Percentiles rank a stretch among this genome's conserved stretches.
These are phyloP conservation scores for Phytophthora rubi DNA, from an alignment of 352 stramenopile species.

Conservation along the genomic window DNA sequence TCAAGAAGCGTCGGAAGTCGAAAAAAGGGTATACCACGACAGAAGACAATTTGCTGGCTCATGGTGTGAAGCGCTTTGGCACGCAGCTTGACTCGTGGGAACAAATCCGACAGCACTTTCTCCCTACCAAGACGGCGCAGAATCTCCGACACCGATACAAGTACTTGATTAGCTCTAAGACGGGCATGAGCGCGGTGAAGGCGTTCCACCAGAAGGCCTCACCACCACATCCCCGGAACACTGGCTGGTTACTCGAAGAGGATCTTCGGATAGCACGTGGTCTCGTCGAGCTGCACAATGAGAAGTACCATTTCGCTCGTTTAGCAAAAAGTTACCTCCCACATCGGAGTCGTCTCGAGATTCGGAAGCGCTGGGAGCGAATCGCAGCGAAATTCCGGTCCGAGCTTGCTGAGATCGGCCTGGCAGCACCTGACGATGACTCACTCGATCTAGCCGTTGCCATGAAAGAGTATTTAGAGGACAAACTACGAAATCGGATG, in stretches of 20 bases:
- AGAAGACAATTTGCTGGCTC: slow-evolving; percentile 73
- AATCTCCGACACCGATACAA: slow-evolving; percentile 71
- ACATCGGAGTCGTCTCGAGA: slow-evolving; percentile 68
- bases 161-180: slow-evolving; percentile 72
- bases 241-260: slow-evolving; percentile 79
- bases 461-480: slow-evolving; percentile 63
- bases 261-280: slow-evolving; percentile 79
- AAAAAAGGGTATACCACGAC: slow-evolving; percentile 60
- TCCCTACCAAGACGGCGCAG: slow-evolving; percentile 60
- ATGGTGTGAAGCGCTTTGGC: slow-evolving; percentile 74
- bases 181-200: slow-evolving; percentile 66
- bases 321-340: slow-evolving; percentile 67
- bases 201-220: slow-evolving; percentile 53
- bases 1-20: slow-evolving; percentile 47
- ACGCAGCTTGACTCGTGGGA: slow-evolving; percentile 57
- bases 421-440: slow-evolving; percentile 38
- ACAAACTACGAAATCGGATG: slow-evolving; percentile 51
- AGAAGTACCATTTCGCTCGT: slow-evolving; percentile 66
- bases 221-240: slow-evolving; percentile 37
- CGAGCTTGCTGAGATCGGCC: slow-evolving; percentile 33
- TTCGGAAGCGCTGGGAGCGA: slow-evolving; percentile 72
- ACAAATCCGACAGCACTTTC: slow-evolving; percentile 66
- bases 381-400: slow-evolving; percentile 43
- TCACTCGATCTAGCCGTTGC: slow-evolving; percentile 57
- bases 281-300: slow-evolving; percentile 66